Base-by-base conservation (phyloP, 2,329 filamentous ascomycete species). In the Cladophialophora bantiana region DNA sequence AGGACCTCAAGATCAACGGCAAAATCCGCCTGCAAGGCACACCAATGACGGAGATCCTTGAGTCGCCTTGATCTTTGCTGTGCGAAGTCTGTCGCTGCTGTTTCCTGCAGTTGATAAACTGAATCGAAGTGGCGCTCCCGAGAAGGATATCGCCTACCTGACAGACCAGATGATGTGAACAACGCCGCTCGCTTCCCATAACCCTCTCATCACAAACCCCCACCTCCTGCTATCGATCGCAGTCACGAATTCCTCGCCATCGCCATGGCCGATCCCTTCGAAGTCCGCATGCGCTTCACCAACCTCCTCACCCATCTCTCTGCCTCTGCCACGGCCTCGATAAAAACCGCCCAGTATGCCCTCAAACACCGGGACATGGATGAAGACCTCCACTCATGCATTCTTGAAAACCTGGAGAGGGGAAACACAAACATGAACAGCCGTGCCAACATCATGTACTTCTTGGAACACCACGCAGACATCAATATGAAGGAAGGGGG, bases 381-480 rank as follows among this genome's bases (percentile, higher is more conserved):
- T 77, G 96, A 99, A 82, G 95, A 99, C 79, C 83, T 99, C 73
- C 95, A 99, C 79, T 96, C 92, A 20, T 99, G 96, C 80, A 98
- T 99, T 74, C 81, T 99, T 52, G 95, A 99, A 80, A 94, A 98
- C 79, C 85, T 99, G 35, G 94, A 98, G 79, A 83, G 87, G 18
- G 66, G 69, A 72, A 94, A 92, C 72, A 96, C 92, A 73, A 94
- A 92, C 72, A 96, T 99, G 91, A 99, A 99, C 80, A 96, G 90
- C 59, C 87, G 94, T 68, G 96, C 95, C 66, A 99, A 99, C 77
- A 98, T 99, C 78, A 96, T 99, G 91, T 99, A 96, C 80, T 99
- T 99, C 79, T 90, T 99, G 75, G 94, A 98, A 76, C 91, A 94
- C 73, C 92, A 99, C 72, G 91, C 96, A 76, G 94, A 98, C 76